These are phyloP conservation scores for Elsinoe necatrix DNA, from an alignment of 2,329 filamentous ascomycete species.

Conservation along the genomic window DNA sequence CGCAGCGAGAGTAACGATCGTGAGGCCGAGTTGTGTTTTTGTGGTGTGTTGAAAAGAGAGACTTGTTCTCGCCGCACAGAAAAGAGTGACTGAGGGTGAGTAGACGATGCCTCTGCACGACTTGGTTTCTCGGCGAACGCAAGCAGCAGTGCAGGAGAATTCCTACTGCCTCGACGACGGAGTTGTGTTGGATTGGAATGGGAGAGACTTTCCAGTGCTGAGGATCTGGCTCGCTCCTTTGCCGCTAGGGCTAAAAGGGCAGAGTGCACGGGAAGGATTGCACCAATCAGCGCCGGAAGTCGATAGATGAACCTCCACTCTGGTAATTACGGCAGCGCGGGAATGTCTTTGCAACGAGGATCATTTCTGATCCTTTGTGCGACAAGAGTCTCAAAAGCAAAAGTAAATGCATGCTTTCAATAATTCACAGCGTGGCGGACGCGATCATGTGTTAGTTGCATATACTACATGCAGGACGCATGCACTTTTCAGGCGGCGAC, in stretches of 20 bases:
- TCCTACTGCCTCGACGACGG: slow-evolving; percentile 8
- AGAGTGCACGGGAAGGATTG: neutral
- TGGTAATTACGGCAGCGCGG: slow-evolving; percentile 1
- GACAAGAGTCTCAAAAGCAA: slow-evolving; percentile 11
- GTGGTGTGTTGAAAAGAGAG: neutral
- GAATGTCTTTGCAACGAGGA: slow-evolving; percentile 8
- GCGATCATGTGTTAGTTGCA: neutral
- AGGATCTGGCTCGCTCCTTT: slow-evolving; percentile 4
- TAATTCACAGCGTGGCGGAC: slow-evolving; percentile 11
- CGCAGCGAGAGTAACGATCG: slow-evolving; percentile 8
- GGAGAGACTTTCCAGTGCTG: slow-evolving; percentile 6
- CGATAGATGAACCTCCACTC: slow-evolving; percentile 4
- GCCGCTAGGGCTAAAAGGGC: neutral
- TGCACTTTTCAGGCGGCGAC: slow-evolving; percentile 3
- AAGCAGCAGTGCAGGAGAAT: neutral
- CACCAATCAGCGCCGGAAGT: neutral
- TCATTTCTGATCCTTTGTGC: slow-evolving; percentile 4
- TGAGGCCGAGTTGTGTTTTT: neutral
- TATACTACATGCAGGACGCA: neutral
- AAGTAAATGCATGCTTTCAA: slow-evolving; percentile 14
- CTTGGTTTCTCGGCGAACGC: slow-evolving; percentile 11
- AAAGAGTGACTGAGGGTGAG: slow-evolving; percentile 17
- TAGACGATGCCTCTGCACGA: neutral
- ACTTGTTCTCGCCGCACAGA: neutral
- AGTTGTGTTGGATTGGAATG: slow-evolving; percentile 9